phyloP scores from a whole-genome alignment of 2,329 filamentous ascomycete species.

The Trichoderma sp. region DNA sequence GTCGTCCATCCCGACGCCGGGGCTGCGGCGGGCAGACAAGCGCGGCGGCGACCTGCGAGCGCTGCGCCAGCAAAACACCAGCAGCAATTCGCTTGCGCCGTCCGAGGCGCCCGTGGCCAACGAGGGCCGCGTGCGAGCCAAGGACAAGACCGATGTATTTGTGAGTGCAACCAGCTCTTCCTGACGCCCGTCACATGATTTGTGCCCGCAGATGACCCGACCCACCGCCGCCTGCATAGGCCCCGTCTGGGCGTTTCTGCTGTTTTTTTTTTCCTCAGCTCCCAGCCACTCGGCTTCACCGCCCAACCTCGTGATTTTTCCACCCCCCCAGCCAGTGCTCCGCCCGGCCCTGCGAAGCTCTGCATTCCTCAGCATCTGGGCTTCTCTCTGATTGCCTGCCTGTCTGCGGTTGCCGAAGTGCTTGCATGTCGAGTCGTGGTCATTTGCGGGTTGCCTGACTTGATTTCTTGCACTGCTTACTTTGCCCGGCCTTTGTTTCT shows the following conservation, averaged over 20 bases:
- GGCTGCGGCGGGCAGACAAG: slow-evolving; percentile 69
- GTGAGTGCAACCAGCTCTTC: slow-evolving; percentile 63
- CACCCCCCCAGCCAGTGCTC: slow-evolving; percentile 5
- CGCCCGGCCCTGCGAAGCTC: slow-evolving; percentile 14
- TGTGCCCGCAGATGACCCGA: slow-evolving; percentile 20
- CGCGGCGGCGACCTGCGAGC: slow-evolving; percentile 71
- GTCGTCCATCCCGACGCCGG: slow-evolving; percentile 50
- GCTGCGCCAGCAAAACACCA: slow-evolving; percentile 41
- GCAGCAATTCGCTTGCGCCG: slow-evolving; percentile 23
- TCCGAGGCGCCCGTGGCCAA: slow-evolving; percentile 71
- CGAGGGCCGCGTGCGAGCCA: slow-evolving; percentile 80
- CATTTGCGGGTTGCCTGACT: slow-evolving; percentile 12
- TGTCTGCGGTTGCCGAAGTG: slow-evolving; percentile 15
- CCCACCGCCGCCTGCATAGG: slow-evolving; percentile 10
- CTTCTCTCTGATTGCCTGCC: slow-evolving; percentile 16
- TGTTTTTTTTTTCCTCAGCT: not conserved
- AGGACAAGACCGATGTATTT: slow-evolving; percentile 90
- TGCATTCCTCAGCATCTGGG: slow-evolving; percentile 19
- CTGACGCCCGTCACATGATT: slow-evolving; percentile 28
- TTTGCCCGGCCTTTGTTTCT: not conserved
- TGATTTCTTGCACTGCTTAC: not conserved
- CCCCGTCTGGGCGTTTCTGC: not conserved
- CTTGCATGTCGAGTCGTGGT: slow-evolving; percentile 22
- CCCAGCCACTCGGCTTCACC: slow-evolving; percentile 20
- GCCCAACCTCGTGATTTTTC: slow-evolving; percentile 26